These are phyloP conservation scores for Xylariomycetidae sp. DNA, from an alignment of 2,329 filamentous ascomycete genomes.

Conservation along the genomic window DNA sequence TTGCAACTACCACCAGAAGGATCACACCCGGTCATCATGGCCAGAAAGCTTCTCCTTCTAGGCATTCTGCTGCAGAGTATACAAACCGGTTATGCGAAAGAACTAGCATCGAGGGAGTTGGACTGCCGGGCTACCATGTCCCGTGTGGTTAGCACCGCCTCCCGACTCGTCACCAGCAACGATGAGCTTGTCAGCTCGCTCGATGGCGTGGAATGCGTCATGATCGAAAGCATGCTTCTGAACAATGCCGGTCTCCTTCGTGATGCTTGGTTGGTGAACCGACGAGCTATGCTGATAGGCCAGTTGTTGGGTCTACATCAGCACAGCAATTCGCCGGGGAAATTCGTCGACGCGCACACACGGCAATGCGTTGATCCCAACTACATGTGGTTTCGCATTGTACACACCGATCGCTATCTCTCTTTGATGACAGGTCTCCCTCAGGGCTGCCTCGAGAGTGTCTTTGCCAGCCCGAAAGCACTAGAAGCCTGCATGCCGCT, in stretches of 20 bases:
- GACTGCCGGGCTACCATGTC: slow-evolving; percentile 5
- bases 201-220: slow-evolving; percentile 41
- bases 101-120: neutral
- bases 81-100: slow-evolving; percentile 2
- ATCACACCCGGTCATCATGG: slow-evolving; percentile 6
- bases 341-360: slow-evolving; percentile 20
- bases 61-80: slow-evolving; percentile 9
- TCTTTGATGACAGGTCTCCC: slow-evolving; percentile 41
- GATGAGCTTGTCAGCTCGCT: slow-evolving; percentile 38
- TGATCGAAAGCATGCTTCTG: slow-evolving; percentile 40
- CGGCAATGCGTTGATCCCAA: slow-evolving; percentile 25
- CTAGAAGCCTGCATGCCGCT: slow-evolving; percentile 20
- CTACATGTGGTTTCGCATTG: slow-evolving; percentile 40
- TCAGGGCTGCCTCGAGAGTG: slow-evolving; percentile 27
- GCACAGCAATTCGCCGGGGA: slow-evolving; percentile 4
- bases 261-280: slow-evolving; percentile 37
- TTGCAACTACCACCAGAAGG: slow-evolving; percentile 7
- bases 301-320: slow-evolving; percentile 34
- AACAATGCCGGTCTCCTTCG: slow-evolving; percentile 41
- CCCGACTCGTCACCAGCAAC: slow-evolving; percentile 35
- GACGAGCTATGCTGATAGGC: slow-evolving; percentile 38
- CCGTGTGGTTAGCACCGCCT: slow-evolving; percentile 21
- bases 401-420: slow-evolving; percentile 40
- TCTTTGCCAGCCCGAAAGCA: slow-evolving; percentile 20
- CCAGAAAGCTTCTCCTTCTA: slow-evolving; percentile 7